Evolutionary conservation across 371 early-diverging fungal genomes (phyloP).

Genomic region (Circinella minor): DNA sequence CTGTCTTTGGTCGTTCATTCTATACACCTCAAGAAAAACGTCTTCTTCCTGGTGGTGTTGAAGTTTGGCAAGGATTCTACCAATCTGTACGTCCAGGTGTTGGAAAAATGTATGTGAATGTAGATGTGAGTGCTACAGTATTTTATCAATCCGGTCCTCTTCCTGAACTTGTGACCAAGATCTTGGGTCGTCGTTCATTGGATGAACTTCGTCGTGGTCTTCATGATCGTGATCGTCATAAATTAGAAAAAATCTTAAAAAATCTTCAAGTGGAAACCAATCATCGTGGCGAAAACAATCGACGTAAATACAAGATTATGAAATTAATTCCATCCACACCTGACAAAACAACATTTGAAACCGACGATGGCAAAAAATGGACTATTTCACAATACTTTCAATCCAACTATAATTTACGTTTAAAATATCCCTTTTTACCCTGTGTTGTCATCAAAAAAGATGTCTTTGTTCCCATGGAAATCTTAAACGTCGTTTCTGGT

Average conservation of each 20-base stretch:
- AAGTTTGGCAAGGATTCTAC: conserved; percentile 94
- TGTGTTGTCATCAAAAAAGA: conserved; percentile 76
- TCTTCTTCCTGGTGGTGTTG: conserved; percentile 76
- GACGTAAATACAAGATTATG: conserved; percentile 68
- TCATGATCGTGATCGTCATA: conserved; percentile 60
- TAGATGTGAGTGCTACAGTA: conserved; percentile 88
- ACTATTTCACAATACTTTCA: conserved; percentile 83
- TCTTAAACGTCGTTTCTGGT: conserved; percentile 83
- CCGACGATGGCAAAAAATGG: conserved; percentile 49
- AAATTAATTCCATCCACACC: conserved; percentile 75
- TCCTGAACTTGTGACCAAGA: conserved; percentile 63
- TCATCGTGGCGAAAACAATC: conserved; percentile 72
- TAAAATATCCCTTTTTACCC: conserved; percentile 83
- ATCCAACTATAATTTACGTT: conserved; percentile 68
- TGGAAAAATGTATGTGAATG: conserved; percentile 77
- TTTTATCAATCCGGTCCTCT: conserved; percentile 80
- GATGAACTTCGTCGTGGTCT: conserved; percentile 75
- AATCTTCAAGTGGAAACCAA: conserved; percentile 73
- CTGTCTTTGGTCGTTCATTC: conserved; percentile 84
- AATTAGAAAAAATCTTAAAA: conserved; percentile 74
- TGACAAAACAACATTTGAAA: conserved; percentile 68
- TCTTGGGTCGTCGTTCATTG: conserved; percentile 62
- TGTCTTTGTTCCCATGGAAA: conserved; percentile 85
- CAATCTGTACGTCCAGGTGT: conserved; percentile 82
- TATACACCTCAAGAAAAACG: conserved; percentile 75